Conservation (phyloP, 345 rosid genomes). For the Eucalyptus grandis region DNA sequence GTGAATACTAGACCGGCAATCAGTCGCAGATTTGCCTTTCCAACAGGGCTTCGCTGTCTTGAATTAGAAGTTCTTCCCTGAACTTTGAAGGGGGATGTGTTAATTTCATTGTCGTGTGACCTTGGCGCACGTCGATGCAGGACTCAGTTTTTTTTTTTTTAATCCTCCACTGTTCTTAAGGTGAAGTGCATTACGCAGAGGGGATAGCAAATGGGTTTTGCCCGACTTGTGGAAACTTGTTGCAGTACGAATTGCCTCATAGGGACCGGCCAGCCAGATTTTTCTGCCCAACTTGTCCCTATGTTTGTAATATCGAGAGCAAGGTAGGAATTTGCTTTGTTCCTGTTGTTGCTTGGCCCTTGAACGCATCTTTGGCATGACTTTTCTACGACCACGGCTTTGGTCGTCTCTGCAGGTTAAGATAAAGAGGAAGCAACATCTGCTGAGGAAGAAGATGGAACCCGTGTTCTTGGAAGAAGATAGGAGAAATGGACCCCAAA, state of each 20-base stretch:
- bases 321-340: conserved; percentile 4
- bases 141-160: neutral
- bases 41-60: neutral
- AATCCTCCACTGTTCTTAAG: neutral
- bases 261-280: conserved; percentile 26
- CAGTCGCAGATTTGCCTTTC: neutral
- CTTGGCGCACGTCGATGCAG: fast-evolving
- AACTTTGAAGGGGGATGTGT: neutral
- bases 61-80: neutral
- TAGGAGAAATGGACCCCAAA: too few relatives aligned
- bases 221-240: conserved; percentile 40
- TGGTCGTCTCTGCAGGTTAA: too few relatives aligned
- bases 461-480: too few relatives aligned
- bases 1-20: neutral
- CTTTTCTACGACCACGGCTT: too few relatives aligned
- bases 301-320: conserved; percentile 26
- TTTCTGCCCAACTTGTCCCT: conserved; percentile 46
- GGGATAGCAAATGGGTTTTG: conserved; percentile 33
- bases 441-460: too few relatives aligned
- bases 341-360: neutral
- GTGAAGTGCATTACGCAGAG: neutral
- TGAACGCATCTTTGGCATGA: too few relatives aligned
- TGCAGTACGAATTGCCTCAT: conserved; percentile 35
- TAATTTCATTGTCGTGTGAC: neutral
- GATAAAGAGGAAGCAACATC: too few relatives aligned